Base-by-base conservation (phyloP, 169 alveolate genomes). In the Amoebophrya sp. region DNA sequence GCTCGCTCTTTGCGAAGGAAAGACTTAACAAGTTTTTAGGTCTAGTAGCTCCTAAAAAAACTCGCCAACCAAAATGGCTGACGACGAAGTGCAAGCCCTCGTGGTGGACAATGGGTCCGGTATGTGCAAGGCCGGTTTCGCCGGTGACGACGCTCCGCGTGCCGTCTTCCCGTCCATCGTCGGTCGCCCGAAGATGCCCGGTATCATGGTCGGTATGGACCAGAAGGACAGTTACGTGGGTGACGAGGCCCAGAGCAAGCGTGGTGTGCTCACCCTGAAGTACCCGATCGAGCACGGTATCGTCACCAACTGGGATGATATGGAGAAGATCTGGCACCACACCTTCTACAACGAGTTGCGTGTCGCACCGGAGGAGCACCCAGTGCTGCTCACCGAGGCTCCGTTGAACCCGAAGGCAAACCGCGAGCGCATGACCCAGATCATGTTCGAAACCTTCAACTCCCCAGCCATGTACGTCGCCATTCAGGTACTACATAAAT, bases 81-180 rank as follows among this genome's bases (percentile, higher is more conserved):
- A 47, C 66, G 66, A 47, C 7, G 66, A 47, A 47, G 66, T 47
- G 66, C 66, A 47, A 47, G 66, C 66, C 66, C 66, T 98, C 94
- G 99, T 98, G 91, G 97, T 98, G 93, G 99, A 98, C 96, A 98
- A 98, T 94, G 99, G 99, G 83, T 98, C 99, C 95, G 99, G 99
- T 54, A 96, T 97, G 97, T 98, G 98, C 95, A 99, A 99, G 96
- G 99, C 99, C 66, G 99, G 99, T 91, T 97, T 99, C 89, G 99
- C 99, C 40, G 99, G 99, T 29, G 99, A 98, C 90, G 99, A 98
- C 93, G 99, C 99, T 88, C 99, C 99, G 35, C 96, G 99, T 77
- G 97, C 99, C 93, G 99, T 97, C 89, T 98, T 98, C 97, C 99
- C 99, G 18, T 97, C 99, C 92, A 97, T 99, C 39, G 99, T 99